Evolutionary conservation across 768 basidiomycete species (phyloP).

Genomic region (Suillus subalutaceus): DNA sequence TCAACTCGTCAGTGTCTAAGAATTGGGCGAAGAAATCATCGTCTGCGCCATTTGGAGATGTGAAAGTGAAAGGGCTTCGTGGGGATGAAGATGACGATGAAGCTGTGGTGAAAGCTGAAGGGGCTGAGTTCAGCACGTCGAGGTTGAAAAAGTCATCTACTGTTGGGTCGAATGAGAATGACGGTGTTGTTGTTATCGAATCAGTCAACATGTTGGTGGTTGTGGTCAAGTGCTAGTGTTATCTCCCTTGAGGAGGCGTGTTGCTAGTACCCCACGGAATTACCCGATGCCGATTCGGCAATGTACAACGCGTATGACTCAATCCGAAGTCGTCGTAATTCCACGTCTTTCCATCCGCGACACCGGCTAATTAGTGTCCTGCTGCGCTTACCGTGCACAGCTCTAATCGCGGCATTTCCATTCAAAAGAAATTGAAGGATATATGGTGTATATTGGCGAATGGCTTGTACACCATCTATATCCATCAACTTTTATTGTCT

Average conservation of each 20-base stretch:
- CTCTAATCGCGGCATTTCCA: no score
- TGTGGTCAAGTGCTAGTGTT: slow-evolving; percentile 10
- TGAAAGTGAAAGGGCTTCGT: slow-evolving; percentile 38
- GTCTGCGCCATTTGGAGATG: slow-evolving; percentile 29
- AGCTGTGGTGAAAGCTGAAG: slow-evolving; percentile 15
- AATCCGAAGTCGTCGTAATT: neutral
- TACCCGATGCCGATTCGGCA: slow-evolving; percentile 1
- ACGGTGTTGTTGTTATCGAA: slow-evolving; percentile 17
- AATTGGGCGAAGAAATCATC: slow-evolving; percentile 47
- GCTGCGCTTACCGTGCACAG: neutral
- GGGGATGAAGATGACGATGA: slow-evolving; percentile 49
- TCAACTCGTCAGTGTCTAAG: slow-evolving; percentile 44
- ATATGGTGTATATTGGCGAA: no score
- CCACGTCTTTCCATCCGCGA: neutral
- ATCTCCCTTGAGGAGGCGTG: neutral
- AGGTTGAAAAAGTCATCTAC: slow-evolving; percentile 70
- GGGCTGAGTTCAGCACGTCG: slow-evolving; percentile 46
- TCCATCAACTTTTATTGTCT: no score
- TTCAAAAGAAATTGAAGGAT: no score
- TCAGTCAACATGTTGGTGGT: slow-evolving; percentile 15
- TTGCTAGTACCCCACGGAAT: slow-evolving; percentile 1
- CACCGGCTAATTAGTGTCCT: neutral
- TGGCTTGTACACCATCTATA: no score
- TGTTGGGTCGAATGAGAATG: slow-evolving; percentile 15
- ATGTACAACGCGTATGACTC: neutral